These are phyloP conservation scores for Sporothrix dimorphospora DNA, from an alignment of 2,329 filamentous ascomycete genomes.

Conservation along the genomic window DNA sequence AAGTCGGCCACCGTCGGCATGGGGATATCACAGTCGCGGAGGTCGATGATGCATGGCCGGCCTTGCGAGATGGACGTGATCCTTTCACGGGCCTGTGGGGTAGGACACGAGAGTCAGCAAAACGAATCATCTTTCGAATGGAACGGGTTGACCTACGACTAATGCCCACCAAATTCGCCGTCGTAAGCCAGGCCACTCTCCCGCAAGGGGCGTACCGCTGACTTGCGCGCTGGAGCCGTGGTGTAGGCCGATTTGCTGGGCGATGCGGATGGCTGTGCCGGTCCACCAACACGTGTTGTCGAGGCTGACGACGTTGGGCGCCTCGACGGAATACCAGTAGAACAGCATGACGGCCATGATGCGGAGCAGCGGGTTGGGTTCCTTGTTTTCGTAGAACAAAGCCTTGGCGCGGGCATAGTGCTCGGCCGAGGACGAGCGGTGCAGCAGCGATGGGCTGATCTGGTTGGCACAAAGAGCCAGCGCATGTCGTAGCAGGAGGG, in stretches of 20 bases:
- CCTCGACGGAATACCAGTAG: background rate
- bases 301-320: slow-evolving; percentile 10
- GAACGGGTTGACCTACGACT: too few species aligned
- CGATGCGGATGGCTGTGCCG: background rate
- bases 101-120: background rate
- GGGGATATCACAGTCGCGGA: background rate
- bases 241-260: background rate
- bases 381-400: background rate
- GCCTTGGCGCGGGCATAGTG: slow-evolving; percentile 7
- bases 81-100: background rate
- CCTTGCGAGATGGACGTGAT: slow-evolving; percentile 5
- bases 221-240: background rate
- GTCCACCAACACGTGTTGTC: slow-evolving; percentile 5
- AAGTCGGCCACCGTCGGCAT: background rate
- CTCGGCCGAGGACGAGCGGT: slow-evolving; percentile 8
- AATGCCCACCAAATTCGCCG: background rate
- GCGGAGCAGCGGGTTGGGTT: background rate
- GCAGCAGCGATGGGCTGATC: background rate
- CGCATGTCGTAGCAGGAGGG: background rate
- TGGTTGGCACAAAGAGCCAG: background rate
- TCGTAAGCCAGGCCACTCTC: background rate
- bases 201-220: background rate
- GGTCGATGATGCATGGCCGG: slow-evolving; percentile 1
- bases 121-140: too few species aligned
- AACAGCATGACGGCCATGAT: slow-evolving; percentile 7